phyloP scores from a whole-genome alignment of 805 yeast species.

The Ogataea angusta region DNA sequence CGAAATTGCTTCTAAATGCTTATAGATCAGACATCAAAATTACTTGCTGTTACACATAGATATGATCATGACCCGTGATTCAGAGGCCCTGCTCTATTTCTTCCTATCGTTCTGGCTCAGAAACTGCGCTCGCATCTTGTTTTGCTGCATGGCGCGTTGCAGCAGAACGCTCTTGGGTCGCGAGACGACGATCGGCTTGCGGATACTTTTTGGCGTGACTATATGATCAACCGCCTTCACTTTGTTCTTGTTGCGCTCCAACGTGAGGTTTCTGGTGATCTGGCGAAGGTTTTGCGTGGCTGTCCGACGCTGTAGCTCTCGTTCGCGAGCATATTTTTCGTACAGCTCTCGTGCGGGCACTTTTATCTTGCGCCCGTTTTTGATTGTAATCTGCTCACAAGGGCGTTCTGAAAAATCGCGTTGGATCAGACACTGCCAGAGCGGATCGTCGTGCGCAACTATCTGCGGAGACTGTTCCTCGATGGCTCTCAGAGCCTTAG shows the following conservation, averaged over 20 bases:
- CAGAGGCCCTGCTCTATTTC: slow-evolving; percentile 1
- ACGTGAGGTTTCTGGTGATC: slow-evolving; percentile 38
- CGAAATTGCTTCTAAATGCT: no score
- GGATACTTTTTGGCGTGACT: slow-evolving; percentile 19
- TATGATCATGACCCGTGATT: neutral
- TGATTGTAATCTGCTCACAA: slow-evolving; percentile 11
- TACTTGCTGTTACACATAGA: neutral
- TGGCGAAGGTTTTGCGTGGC: slow-evolving; percentile 44
- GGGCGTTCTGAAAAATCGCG: slow-evolving; percentile 51
- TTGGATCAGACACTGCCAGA: slow-evolving; percentile 44
- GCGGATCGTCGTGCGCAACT: slow-evolving; percentile 38
- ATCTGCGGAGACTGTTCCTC: slow-evolving; percentile 44
- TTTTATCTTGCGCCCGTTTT: slow-evolving; percentile 17
- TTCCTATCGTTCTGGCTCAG: slow-evolving; percentile 12
- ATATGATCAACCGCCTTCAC: slow-evolving; percentile 33
- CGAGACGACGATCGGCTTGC: slow-evolving; percentile 9
- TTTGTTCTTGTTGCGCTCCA: slow-evolving; percentile 41
- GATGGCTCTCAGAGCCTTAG: slow-evolving; percentile 39
- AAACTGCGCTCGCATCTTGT: slow-evolving; percentile 22
- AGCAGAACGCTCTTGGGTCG: slow-evolving; percentile 27
- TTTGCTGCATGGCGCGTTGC: slow-evolving; percentile 32
- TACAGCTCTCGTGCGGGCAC: slow-evolving; percentile 41
- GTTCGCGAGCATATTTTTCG: slow-evolving; percentile 36
- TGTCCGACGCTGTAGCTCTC: slow-evolving; percentile 41
- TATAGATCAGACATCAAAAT: slow-evolving; percentile 6